Conservation (phyloP, 192 early-diverging fungal genomes). For the Helicostylum pulchrum region DNA sequence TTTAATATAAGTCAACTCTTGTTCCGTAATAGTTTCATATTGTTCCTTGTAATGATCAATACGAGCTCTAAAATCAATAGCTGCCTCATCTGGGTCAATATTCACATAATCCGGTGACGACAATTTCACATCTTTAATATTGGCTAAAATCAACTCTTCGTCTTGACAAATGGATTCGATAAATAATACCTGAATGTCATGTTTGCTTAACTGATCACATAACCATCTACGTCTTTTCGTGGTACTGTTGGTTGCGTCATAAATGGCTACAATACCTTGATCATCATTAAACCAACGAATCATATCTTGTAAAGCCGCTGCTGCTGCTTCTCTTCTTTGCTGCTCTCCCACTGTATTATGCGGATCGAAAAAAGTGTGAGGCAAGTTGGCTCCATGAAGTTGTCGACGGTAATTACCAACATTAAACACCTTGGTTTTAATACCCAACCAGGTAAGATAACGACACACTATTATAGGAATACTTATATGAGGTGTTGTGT, state of each 20-base stretch:
- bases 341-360: slow-evolving; percentile 64
- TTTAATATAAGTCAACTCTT: slow-evolving; percentile 82
- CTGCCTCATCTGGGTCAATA: slow-evolving; percentile 82
- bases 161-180: slow-evolving; percentile 95
- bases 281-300: slow-evolving; percentile 83
- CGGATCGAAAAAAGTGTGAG: slow-evolving; percentile 91
- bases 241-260: slow-evolving; percentile 98
- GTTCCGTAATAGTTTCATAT: slow-evolving; percentile 86
- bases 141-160: slow-evolving; percentile 78
- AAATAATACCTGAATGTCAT: slow-evolving; percentile 90
- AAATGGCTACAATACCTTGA: slow-evolving; percentile 83
- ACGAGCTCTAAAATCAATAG: slow-evolving; percentile 84
- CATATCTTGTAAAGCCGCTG: slow-evolving; percentile 87
- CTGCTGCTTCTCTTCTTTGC: slow-evolving; percentile 76
- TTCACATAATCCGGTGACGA: slow-evolving; percentile 92
- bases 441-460: slow-evolving; percentile 94
- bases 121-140: slow-evolving; percentile 94
- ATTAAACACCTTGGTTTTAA: slow-evolving; percentile 94
- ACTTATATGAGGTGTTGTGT: not conserved
- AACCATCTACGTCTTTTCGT: slow-evolving; percentile 71
- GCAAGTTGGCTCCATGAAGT: slow-evolving; percentile 73
- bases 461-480: slow-evolving; percentile 68
- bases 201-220: slow-evolving; percentile 59
- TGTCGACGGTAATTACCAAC: slow-evolving; percentile 96
- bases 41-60: slow-evolving; percentile 88